Evolutionary conservation across 257 asterid species (phyloP), one percentile per base, ranked within the genome.

Genomic region (Verbascum thapsus): DNA sequence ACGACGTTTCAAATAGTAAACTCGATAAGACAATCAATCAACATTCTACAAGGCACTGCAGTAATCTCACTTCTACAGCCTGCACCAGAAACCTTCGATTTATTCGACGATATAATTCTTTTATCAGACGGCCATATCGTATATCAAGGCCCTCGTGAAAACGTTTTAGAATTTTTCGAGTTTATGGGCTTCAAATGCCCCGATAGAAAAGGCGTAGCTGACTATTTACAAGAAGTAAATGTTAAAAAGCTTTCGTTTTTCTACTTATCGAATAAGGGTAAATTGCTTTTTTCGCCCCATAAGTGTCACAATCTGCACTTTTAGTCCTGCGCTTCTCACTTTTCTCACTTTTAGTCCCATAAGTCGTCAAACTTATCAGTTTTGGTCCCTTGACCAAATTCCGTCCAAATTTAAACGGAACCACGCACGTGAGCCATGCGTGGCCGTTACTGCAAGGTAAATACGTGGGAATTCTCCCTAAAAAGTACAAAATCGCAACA

Each of bases 101-200:
- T 91, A 19, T 91, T 91, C 10, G 98, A 88, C 15, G 96, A 91
- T 77, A 77, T 91, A 41, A 77, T 91, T 49, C 91, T 91, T 5
- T 32, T 91, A 61, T 86, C 98, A 10, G 95, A 88, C 34, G 95
- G 98, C 3, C 79, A 73, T 20, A 81, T 86, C 8, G 96, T 86
- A 30, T 91, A 91, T 64, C 96, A 88, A 66, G 98, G 98, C n/a
- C 96, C 98, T 15, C 84, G 91, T 1, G 95, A 86, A 30, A 61
- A 76, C 22, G 95, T 84, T 3, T 63, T 86, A 5, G 96, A 91
- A 41, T 91, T 86, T 74, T 91, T 91, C 7, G 86, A 88, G 58
- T 30, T 8, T 42, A 78, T 84, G 88, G 96, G 96, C 0, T 91
- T 91, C 82, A 76, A 59, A 75, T 91, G 98, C 19, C 98, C 98